phyloP scores from a whole-genome alignment of 495 filamentous ascomycete species.

The Articulospora tetracladia region DNA sequence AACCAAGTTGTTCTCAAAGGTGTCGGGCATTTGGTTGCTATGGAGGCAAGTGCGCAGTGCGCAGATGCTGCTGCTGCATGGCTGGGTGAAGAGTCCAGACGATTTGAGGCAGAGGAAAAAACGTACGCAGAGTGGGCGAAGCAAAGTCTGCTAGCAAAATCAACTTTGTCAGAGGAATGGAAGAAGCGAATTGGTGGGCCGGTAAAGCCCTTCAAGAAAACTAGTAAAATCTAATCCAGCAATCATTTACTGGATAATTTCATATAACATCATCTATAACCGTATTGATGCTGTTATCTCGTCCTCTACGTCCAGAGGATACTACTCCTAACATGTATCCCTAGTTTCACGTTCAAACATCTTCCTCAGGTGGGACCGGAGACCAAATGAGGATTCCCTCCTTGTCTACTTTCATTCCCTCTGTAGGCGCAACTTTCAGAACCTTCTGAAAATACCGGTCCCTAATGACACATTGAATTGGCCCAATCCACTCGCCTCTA shows the following conservation, averaged over 20 bases:
- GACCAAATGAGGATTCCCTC: conserved; percentile 66
- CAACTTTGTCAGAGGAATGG: conserved; percentile 55
- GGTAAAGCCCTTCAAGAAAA: background rate
- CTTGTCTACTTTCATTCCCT: conserved; percentile 71
- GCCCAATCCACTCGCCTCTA: conserved; percentile 64
- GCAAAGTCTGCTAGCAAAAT: conserved; percentile 47
- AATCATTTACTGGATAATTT: background rate
- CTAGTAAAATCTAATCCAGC: conserved; percentile 19
- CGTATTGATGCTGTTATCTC: background rate
- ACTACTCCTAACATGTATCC: too few relatives aligned
- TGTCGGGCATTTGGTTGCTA: conserved; percentile 78
- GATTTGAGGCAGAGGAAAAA: conserved; percentile 61
- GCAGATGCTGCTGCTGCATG: conserved; percentile 60
- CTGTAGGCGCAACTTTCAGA: conserved; percentile 64
- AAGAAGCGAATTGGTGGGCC: conserved; percentile 26
- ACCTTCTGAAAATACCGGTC: conserved; percentile 90
- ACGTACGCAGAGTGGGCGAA: conserved; percentile 53
- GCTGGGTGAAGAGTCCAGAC: conserved; percentile 56
- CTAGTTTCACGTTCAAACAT: conserved; percentile 12
- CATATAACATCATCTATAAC: background rate
- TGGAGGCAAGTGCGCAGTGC: conserved; percentile 67
- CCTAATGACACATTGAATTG: conserved; percentile 65
- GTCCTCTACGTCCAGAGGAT: too few relatives aligned
- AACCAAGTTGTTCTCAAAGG: conserved; percentile 60
- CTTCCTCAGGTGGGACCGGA: conserved; percentile 40